Percentiles rank a stretch among this genome's conserved stretches.
Evolutionary conservation across 768 basidiomycete genomes (phyloP).

Genomic region (Boletus subparvulus): DNA sequence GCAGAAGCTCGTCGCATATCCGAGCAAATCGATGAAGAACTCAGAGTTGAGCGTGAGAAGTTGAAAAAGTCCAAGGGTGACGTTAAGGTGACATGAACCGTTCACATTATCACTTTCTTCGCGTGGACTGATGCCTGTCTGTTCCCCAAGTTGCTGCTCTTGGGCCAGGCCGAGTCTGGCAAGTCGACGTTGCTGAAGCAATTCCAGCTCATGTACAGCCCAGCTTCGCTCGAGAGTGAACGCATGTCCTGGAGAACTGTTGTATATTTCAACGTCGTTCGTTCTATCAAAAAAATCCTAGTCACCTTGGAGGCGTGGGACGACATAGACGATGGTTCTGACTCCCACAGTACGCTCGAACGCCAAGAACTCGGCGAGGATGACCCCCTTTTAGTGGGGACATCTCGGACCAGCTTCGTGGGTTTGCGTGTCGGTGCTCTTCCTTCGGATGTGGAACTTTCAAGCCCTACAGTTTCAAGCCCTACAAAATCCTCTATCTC

Average conservation of each 20-base stretch:
- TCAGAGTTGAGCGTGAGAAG: conserved; percentile 66
- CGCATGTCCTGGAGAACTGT: conserved; percentile 71
- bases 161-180: conserved; percentile 78
- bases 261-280: conserved; percentile 75
- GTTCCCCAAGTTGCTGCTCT: conserved; percentile 55
- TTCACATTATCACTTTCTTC: background rate
- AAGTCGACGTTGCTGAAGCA: conserved; percentile 78
- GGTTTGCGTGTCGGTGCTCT: conserved; percentile 6
- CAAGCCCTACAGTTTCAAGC: conserved; percentile 14
- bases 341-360: conserved; percentile 34
- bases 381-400: conserved; percentile 16
- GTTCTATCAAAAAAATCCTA: conserved; percentile 68
- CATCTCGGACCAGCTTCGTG: conserved; percentile 10
- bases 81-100: conserved; percentile 55
- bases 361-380: conserved; percentile 33
- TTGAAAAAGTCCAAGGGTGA: conserved; percentile 66
- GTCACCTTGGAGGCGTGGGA: conserved; percentile 61
- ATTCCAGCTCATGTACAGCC: conserved; percentile 80
- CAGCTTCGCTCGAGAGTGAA: conserved; percentile 65
- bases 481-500: conserved; percentile 40
- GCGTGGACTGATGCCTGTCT: conserved; percentile 20
- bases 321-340: conserved; percentile 55
- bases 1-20: conserved; percentile 74
- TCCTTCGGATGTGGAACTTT: conserved; percentile 10
- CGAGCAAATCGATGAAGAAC: conserved; percentile 80